Percentiles rank a stretch among this genome's conserved stretches.
Conservation (phyloP, 2,329 filamentous ascomycete genomes). For the Scedosporium dehoogii region DNA sequence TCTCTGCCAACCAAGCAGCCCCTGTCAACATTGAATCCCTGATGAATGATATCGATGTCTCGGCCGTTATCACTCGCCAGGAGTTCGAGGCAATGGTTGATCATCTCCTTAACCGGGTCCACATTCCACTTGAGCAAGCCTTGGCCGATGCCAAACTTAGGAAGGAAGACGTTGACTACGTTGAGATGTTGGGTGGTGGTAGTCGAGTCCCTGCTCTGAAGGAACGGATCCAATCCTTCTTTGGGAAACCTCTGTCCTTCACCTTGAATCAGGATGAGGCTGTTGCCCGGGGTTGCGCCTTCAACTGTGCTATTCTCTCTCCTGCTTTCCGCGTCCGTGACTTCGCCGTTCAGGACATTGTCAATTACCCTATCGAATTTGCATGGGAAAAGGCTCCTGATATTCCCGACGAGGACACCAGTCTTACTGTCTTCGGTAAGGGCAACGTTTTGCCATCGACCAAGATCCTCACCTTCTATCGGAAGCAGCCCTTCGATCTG, state of each 20-base stretch:
- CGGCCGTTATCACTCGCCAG: conserved; percentile 80
- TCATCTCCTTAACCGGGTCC: conserved; percentile 67
- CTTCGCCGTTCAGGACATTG: conserved; percentile 94
- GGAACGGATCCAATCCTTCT: conserved; percentile 80
- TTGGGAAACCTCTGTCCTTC: conserved; percentile 86
- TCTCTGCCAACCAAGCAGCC: conserved; percentile 88
- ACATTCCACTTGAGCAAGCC: conserved; percentile 74
- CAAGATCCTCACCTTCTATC: conserved; percentile 98
- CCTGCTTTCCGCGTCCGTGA: conserved; percentile 97
- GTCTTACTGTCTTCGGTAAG: conserved; percentile 92
- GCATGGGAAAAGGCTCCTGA: conserved; percentile 98
- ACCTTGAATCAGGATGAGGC: conserved; percentile 98
- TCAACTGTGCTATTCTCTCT: conserved; percentile 94
- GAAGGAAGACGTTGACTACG: conserved; percentile 80
- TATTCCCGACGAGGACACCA: conserved; percentile 97
- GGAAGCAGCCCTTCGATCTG: conserved; percentile 93
- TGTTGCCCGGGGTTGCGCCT: conserved; percentile 87
- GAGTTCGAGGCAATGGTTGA: conserved; percentile 87
- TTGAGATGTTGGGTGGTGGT: conserved; percentile 91
- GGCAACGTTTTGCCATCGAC: conserved; percentile 96
- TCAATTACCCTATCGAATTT: conserved; percentile 97
- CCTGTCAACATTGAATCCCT: conserved; percentile 95
- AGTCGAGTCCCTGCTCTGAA: conserved; percentile 92
- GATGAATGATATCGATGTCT: conserved; percentile 95
- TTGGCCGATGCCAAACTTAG: conserved; percentile 88